Base-by-base conservation (phyloP, 768 basidiomycete species). In the Rickenella mellea region DNA sequence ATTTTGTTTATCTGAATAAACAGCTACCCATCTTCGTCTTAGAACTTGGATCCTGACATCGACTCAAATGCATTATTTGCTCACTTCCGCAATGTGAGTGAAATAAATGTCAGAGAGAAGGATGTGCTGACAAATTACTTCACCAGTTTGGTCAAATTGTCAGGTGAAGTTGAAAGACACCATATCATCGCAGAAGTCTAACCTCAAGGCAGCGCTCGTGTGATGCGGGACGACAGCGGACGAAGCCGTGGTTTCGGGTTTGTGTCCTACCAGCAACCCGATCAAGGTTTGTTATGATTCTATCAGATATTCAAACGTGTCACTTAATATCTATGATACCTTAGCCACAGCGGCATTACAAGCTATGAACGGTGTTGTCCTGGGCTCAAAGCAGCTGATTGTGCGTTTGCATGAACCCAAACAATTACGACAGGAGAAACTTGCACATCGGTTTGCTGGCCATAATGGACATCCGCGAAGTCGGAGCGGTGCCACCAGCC, bases 371-470 rank as follows among this genome's bases (percentile, higher is more conserved):
- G 87, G 88, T 12, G 57, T 64, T 11, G 63, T 73, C 21, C 44
- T 93, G 21, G 86, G 85, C 24, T 63, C 70, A 11, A 89, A 91
- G 56, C 77, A 83, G 41, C 70, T 94, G 28, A 82, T 87, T 1
- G 91, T 94, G 21, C 76, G 91, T 30, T 63, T 93, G 40, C 89
- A 93, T 50, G 91, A 93, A 60, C 90, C 89, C 7, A 92, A 90
- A 57, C 85, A 89, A 56, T 62, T 91, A n/a, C 74, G 91, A 17
- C 84, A 90, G 56, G 87, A 89, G 63, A 90, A 91, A 50, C 68
- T 91, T 7, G 87, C 87, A 11, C 80, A 82, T 43, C 71, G 86
- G n/a, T 89, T 85, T 52, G 44, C 46, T 0, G 76, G 67, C 37
- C 76, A 80, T 50, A 86, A 84, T 51, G 80, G 81, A 12, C 88